These are phyloP conservation scores for Ceratocystis eucalypticola DNA, from an alignment of 2,329 filamentous ascomycete species.

Conservation along the genomic window DNA sequence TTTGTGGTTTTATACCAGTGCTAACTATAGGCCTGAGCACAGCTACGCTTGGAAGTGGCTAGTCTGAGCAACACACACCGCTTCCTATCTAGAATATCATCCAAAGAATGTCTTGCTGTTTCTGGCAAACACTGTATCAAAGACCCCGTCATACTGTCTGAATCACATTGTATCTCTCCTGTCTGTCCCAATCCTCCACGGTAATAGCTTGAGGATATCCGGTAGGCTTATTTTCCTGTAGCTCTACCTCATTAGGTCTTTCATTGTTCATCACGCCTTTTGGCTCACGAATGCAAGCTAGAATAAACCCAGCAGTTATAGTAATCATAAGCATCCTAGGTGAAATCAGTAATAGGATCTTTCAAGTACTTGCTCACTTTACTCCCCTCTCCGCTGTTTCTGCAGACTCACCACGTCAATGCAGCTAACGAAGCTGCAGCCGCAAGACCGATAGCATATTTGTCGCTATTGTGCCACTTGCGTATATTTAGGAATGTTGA, in stretches of 20 bases:
- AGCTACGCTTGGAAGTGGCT: neutral
- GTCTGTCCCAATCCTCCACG: neutral
- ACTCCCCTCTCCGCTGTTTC: neutral
- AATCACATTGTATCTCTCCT: neutral
- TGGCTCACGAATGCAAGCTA: neutral
- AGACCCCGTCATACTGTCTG: neutral
- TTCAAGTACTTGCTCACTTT: neutral
- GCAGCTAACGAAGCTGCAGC: conserved; percentile 32
- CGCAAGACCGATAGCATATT: conserved; percentile 26
- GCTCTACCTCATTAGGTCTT: neutral
- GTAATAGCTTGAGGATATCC: neutral
- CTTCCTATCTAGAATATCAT: neutral
- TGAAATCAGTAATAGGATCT: neutral
- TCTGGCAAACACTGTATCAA: neutral
- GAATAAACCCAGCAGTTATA: neutral
- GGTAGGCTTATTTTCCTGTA: neutral
- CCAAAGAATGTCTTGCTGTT: neutral
- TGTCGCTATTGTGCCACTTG: conserved; percentile 18
- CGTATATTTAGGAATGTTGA: conserved; percentile 22
- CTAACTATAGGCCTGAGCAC: neutral
- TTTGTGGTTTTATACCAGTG: neutral
- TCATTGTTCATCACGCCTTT: neutral
- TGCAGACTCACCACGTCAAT: conserved; percentile 27
- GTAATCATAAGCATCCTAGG: neutral
- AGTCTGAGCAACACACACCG: neutral